Evolutionary conservation across 225 moss, liverwort and hornwort species (phyloP).

Genomic region (Antitrichia curtipendula): DNA sequence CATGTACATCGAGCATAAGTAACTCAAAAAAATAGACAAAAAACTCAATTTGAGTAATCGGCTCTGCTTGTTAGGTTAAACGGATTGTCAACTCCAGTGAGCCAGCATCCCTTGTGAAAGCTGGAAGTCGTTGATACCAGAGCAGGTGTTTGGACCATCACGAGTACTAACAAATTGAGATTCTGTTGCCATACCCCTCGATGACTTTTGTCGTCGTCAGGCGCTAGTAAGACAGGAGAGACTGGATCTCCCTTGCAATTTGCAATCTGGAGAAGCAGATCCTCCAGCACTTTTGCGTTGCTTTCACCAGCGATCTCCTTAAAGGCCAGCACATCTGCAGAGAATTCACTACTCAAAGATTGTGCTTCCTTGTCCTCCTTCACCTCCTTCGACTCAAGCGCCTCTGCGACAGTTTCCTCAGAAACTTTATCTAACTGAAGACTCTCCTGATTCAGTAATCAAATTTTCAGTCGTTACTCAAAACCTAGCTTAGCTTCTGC

Average conservation of each 20-base stretch:
- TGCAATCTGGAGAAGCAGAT: slow-evolving; percentile 47
- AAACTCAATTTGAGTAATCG: neutral
- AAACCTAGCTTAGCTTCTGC: neutral
- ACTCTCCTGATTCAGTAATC: slow-evolving; percentile 22
- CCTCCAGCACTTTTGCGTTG: slow-evolving; percentile 50
- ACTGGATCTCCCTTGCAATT: slow-evolving; percentile 39
- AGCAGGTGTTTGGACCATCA: neutral
- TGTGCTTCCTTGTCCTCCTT: slow-evolving; percentile 1
- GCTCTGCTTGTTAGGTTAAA: neutral
- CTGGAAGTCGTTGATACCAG: neutral
- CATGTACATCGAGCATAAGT: neutral
- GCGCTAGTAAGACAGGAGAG: slow-evolving; percentile 53
- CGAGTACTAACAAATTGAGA: neutral
- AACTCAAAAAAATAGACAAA: neutral
- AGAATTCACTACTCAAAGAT: slow-evolving; percentile 19
- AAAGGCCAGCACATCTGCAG: slow-evolving; percentile 55
- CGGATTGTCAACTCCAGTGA: neutral
- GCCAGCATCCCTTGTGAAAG: neutral
- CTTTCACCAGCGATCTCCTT: slow-evolving; percentile 57
- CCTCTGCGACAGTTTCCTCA: slow-evolving; percentile 30
- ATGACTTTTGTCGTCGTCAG: slow-evolving; percentile 84
- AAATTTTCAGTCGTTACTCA: neutral
- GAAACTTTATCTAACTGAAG: slow-evolving; percentile 21
- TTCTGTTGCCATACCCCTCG: slow-evolving; percentile 47
- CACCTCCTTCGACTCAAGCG: slow-evolving; percentile 2